A percentile compares a stretch with the other conserved stretches of the same genome.
These are phyloP conservation scores for Raddia distichophylla DNA, from an alignment of 176 grass and related monocot species.

Conservation along the genomic window DNA sequence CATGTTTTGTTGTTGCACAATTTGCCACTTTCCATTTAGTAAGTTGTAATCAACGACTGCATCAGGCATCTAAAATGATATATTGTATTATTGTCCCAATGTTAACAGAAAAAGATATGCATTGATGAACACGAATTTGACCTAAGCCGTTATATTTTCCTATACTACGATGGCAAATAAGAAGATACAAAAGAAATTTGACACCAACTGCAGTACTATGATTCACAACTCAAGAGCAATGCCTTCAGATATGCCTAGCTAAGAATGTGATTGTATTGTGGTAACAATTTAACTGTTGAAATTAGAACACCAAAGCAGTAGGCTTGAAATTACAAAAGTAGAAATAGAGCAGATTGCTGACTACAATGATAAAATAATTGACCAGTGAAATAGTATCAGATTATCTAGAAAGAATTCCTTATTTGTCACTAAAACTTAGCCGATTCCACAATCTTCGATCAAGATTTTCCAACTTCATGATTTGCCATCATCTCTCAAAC, in stretches of 20 bases:
- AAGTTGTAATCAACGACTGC: conserved; percentile 94
- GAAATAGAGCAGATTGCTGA: conserved; percentile 7
- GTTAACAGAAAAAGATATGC: conserved; percentile 22
- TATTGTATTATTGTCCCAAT: conserved; percentile 14
- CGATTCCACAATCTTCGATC: no score
- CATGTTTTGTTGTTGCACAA: conserved; percentile 94
- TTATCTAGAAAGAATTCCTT: no score
- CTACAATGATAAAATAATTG: conserved; percentile 6
- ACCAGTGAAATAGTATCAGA: not conserved
- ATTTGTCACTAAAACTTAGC: no score
- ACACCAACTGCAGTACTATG: conserved; percentile 20
- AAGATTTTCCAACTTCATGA: no score
- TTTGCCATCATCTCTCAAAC: no score
- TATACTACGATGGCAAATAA: not conserved
- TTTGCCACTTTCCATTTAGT: conserved; percentile 76
- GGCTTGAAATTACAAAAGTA: conserved; percentile 2
- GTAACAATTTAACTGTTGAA: conserved; percentile 4
- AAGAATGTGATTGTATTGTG: not conserved
- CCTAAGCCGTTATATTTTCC: conserved; percentile 13
- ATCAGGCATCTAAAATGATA: conserved; percentile 84
- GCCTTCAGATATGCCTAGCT: not conserved
- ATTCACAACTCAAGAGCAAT: conserved; percentile 14
- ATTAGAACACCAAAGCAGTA: conserved; percentile 1
- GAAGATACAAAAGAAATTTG: conserved; percentile 8
- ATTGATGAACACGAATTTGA: not conserved